Evolutionary conservation across 148 eudicot species (phyloP).

Genomic region (Camellia japonica): DNA sequence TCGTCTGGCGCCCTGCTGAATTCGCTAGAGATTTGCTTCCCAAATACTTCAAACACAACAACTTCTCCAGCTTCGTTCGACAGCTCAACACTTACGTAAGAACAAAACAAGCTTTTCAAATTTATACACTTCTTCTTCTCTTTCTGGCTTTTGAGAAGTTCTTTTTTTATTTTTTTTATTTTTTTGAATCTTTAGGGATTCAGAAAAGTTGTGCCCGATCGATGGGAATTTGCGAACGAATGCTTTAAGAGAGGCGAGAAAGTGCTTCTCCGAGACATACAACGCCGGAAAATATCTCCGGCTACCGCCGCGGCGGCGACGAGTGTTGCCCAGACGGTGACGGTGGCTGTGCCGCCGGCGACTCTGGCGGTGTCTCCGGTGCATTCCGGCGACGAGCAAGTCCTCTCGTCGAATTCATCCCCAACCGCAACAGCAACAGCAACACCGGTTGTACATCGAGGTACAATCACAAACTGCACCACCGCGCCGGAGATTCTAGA

Average conservation of each 20-base stretch:
- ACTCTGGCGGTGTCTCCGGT: slow-evolving; percentile 36
- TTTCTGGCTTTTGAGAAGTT: background rate
- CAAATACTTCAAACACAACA: slow-evolving; percentile 75
- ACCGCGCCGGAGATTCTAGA: slow-evolving; percentile 52
- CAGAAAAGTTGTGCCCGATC: slow-evolving; percentile 63
- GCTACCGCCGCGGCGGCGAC: slow-evolving; percentile 12
- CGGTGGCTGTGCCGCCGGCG: slow-evolving; percentile 32
- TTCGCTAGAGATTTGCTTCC: slow-evolving; percentile 87
- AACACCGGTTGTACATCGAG: background rate
- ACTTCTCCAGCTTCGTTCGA: slow-evolving; percentile 89
- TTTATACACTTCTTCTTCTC: background rate
- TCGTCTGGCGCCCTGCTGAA: slow-evolving; percentile 86
- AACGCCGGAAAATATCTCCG: slow-evolving; percentile 64
- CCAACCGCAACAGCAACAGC: slow-evolving; percentile 30
- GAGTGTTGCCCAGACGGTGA: slow-evolving; percentile 18
- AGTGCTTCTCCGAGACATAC: slow-evolving; percentile 57
- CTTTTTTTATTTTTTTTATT: background rate
- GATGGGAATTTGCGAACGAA: slow-evolving; percentile 87
- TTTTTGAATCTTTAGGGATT: slow-evolving; percentile 41
- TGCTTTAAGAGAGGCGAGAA: slow-evolving; percentile 69
- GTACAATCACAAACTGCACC: slow-evolving; percentile 11
- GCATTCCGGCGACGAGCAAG: slow-evolving; percentile 72
- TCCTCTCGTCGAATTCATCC: slow-evolving; percentile 64
- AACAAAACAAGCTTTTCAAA: background rate
- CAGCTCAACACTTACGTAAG: slow-evolving; percentile 83